Evolutionary conservation across 2,329 filamentous ascomycete genomes (phyloP).

Genomic region (Hypoxylon sp.): DNA sequence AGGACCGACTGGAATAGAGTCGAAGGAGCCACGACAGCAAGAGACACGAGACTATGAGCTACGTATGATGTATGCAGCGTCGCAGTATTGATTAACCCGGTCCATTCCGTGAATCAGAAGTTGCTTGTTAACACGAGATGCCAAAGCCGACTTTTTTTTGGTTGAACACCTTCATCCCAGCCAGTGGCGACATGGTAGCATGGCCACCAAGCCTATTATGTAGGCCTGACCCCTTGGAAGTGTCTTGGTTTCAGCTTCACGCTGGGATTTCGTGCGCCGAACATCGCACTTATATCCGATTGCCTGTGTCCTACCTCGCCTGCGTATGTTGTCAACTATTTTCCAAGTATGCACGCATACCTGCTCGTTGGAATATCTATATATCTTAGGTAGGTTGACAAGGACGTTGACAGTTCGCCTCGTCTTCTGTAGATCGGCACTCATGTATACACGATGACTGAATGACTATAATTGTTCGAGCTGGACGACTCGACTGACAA

Average conservation of each 20-base stretch:
- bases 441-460: too few species aligned
- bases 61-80: constrained; percentile 12
- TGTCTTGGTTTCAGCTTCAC: constrained; percentile 2
- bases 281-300: not conserved
- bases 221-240: not conserved
- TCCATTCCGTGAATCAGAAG: constrained; percentile 3
- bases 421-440: not conserved
- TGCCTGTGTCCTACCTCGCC: not conserved
- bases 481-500: too few species aligned
- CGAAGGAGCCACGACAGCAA: constrained; percentile 9
- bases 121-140: constrained; percentile 1
- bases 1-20: constrained; percentile 24
- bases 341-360: too few species aligned
- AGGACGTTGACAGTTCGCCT: too few species aligned
- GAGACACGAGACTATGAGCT: constrained; percentile 33
- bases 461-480: too few species aligned
- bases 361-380: too few species aligned
- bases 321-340: too few species aligned
- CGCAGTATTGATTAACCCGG: constrained; percentile 9
- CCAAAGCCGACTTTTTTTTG: not conserved
- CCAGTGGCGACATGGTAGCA: constrained; percentile 2
- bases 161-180: constrained; percentile 4
- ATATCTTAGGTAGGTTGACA: too few species aligned
- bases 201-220: too few species aligned
- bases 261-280: constrained; percentile 1